Evolutionary conservation across 495 filamentous ascomycete species (phyloP), one percentile per base, ranked within the genome.

Genomic region (Letharia lupina): DNA sequence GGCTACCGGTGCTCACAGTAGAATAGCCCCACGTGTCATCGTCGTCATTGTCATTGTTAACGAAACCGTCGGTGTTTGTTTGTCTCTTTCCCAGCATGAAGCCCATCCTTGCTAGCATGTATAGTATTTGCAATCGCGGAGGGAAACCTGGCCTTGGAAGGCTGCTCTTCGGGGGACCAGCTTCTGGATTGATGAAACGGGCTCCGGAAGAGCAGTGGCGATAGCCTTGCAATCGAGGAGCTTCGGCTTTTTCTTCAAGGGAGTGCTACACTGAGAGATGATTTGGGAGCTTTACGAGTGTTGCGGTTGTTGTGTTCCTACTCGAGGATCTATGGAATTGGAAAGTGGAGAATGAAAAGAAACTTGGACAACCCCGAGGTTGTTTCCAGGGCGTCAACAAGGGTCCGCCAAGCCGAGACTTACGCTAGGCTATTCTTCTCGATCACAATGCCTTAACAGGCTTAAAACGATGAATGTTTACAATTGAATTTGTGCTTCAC

Each of bases 21-120:
- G 65, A 65, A 56, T 70, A 68, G 47, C 62, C 41, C 57, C 54
- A 61, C 40, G 31, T 39, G 28, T 58, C 61, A 35, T 64, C 39
- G 39, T 68, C 56, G 23, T 62, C 39, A 41, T 52, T 52, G n/a
- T 48, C 65, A 33, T 63, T 48, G 40, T 69, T 31, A 31, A 37
- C 37, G 10, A 9, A 15, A 39, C 23, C 23, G 28, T 45, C 39
- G 20, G 15, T 15, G 15, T 20, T 45, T 18, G 16, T 47, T 50
- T 69, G 67, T 56, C 67, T 67, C 52, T 61, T 69, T 28, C 13
- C 28, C 28, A 62, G 63, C 42, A 44, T 60, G 40, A 42, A 58
- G 10, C n/a, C 37, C 62, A 64, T 64, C 3, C 0, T 35, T 45
- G 12, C 13, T 18, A 18, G 37, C 9, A 23, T 28, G 4, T 28